A percentile compares a stretch with the other conserved stretches of the same genome.
Conservation (phyloP, 805 yeast species). For the Sugiyamaella chiloensis region DNA sequence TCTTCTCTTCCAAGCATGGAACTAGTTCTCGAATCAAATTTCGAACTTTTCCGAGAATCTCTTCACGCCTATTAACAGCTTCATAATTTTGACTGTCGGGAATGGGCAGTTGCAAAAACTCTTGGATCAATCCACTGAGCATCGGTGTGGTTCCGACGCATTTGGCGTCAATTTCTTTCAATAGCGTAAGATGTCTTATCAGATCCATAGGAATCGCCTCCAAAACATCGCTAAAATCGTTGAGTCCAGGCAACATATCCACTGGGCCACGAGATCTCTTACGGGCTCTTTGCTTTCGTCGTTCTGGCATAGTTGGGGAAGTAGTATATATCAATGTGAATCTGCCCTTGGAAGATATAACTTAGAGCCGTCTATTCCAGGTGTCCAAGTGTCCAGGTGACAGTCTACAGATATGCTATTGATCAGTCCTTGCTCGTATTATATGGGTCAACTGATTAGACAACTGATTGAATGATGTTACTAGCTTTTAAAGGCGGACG, state of each 20-base stretch:
- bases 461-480: no score
- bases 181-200: constrained; percentile 76
- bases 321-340: no score
- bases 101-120: constrained; percentile 41
- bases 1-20: constrained; percentile 93
- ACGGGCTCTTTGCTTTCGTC: constrained; percentile 1
- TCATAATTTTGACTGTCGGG: constrained; percentile 18
- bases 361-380: no score
- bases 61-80: constrained; percentile 24
- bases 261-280: constrained; percentile 2
- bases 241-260: constrained; percentile 70
- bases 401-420: no score
- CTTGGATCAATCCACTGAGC: constrained; percentile 52
- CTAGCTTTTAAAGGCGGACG: no score
- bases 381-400: no score
- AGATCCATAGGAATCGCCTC: constrained; percentile 86
- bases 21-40: constrained; percentile 59
- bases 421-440: no score
- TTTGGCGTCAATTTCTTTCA: constrained; percentile 94
- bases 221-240: constrained; percentile 85
- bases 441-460: no score
- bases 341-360: no score
- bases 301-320: no score
- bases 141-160: constrained; percentile 73
- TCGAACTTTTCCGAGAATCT: constrained; percentile 38